Evolutionary conservation across 164 flowering plant genomes (phyloP), one percentile per base, ranked within the genome.

Genomic region (Hamamelis virginiana): DNA sequence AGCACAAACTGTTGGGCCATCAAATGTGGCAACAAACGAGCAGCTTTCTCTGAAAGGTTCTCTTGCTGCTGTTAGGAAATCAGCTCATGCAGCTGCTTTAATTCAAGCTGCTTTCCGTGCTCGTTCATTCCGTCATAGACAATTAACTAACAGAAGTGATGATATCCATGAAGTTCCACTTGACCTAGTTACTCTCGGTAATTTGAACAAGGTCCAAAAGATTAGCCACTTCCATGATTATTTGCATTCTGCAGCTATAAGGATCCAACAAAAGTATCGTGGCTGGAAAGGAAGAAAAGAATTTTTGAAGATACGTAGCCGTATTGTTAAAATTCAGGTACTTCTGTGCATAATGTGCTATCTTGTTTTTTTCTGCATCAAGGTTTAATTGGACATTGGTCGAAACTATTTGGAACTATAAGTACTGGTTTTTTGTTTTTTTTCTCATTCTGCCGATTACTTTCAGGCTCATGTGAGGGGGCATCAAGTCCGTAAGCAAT

Each of bases 401-500:
- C 6, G n/a, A 33, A 33, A 33, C 41, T 33, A 33, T n/a, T n/a
- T n/a, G 41, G 41, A 6, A 33, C 14, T 23, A 23, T 57, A 57
- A 16, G 19, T 33, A 19, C 18, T 65, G 68, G 46, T 69, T 52
- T 52, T 12, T 22, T n/a, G n/a, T n/a, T 59, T 51, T 27, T 19
- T 19, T 70, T 33, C 6, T 33, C 38, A 11, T 44, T 71, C 15
- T 72, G 45, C 18, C 43, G 27, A 41, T 67, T 33, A 33, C 22
- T 62, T 62, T 58, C 78, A 89, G 97, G 97, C 97, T 76, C 87
- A 85, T 83, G 88, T 88, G 25, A 86, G 94, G 62, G 97, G 92
- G 56, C 90, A 89, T 74, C 94, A 88, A 76, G 92, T 84, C 56
- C 88, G 91, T 22, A 89, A 85, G 79, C 82, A 87, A 52, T 89